Evolutionary conservation across 352 stramenopile genomes (phyloP).

Genomic region (Pythium chondricola): DNA sequence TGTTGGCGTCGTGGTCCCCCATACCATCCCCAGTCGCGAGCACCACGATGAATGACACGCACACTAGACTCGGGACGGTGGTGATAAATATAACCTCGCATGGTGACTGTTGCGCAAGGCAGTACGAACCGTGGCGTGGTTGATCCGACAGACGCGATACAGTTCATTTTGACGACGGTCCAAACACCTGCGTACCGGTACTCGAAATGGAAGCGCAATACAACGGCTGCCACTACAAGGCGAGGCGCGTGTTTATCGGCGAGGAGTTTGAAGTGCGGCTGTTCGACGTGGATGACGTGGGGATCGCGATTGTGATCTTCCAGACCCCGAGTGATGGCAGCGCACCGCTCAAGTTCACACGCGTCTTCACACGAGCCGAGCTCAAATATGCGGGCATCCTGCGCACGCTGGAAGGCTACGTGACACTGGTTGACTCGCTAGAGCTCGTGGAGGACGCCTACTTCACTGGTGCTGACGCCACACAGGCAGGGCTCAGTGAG

Average conservation of each 20-base stretch:
- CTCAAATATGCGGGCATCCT: slow-evolving; percentile 37
- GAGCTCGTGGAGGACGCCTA: slow-evolving; percentile 63
- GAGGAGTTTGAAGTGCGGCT: slow-evolving; percentile 62
- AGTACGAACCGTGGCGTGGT: too few species aligned
- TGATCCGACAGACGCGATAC: too few species aligned
- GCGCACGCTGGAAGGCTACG: slow-evolving; percentile 59
- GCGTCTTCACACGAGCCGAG: slow-evolving; percentile 49
- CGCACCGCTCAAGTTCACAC: slow-evolving; percentile 49
- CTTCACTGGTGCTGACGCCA: slow-evolving; percentile 45
- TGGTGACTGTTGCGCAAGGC: too few species aligned
- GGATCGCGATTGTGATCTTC: slow-evolving; percentile 50
- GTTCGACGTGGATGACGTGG: slow-evolving; percentile 66
- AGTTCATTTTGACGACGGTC: too few species aligned
- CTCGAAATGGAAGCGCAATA: slow-evolving; percentile 38
- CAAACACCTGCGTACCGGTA: too few species aligned
- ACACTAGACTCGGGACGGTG: background rate
- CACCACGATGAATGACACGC: background rate
- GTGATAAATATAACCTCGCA: too few species aligned
- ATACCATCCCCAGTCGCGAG: too few species aligned
- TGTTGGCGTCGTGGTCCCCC: slow-evolving; percentile 19
- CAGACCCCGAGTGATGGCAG: slow-evolving; percentile 19
- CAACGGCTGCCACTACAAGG: slow-evolving; percentile 56
- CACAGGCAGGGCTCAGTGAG: slow-evolving; percentile 23
- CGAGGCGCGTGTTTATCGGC: slow-evolving; percentile 51
- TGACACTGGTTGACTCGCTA: slow-evolving; percentile 52